phyloP scores from a whole-genome alignment of 768 basidiomycete species.

The Hebeloma cylindrosporum region DNA sequence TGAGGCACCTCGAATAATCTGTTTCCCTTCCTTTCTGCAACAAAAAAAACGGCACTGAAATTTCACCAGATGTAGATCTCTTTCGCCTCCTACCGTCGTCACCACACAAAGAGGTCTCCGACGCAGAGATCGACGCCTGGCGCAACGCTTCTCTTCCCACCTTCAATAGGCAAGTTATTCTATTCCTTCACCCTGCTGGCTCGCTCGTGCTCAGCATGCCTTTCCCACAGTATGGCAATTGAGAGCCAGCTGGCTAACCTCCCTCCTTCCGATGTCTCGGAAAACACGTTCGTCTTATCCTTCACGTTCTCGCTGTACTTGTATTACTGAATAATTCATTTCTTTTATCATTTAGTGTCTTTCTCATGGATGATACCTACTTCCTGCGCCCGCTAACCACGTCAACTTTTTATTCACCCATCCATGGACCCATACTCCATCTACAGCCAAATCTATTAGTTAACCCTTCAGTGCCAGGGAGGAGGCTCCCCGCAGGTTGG shows the following conservation, averaged over 20 bases:
- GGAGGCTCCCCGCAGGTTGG: conserved; percentile 3
- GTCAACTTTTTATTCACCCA: conserved; percentile 3
- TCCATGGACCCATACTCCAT: conserved; percentile 4
- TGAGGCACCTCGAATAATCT: too few species aligned
- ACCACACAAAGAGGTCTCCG: not conserved
- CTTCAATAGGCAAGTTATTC: not conserved
- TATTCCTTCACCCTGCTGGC: not conserved
- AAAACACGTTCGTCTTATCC: conserved; percentile 1
- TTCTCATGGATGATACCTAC: conserved; percentile 7
- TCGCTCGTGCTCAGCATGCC: not conserved
- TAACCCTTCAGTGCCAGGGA: not conserved
- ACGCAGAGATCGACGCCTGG: not conserved
- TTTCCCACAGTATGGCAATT: conserved; percentile 4
- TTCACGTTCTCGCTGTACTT: not conserved
- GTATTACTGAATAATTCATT: not conserved
- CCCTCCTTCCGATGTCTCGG: conserved; percentile 2
- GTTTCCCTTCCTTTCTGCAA: too few species aligned
- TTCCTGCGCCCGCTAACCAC: not conserved
- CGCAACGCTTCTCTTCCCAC: conserved; percentile 4
- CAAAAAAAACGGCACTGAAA: not conserved
- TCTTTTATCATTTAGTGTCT: not conserved
- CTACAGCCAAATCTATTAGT: conserved; percentile 3
- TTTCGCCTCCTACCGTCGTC: conserved; percentile 1
- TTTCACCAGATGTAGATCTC: conserved; percentile 3
- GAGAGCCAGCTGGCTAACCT: conserved; percentile 6